Conservation (phyloP, 306 rosid species). For the Mimosa pudica region DNA sequence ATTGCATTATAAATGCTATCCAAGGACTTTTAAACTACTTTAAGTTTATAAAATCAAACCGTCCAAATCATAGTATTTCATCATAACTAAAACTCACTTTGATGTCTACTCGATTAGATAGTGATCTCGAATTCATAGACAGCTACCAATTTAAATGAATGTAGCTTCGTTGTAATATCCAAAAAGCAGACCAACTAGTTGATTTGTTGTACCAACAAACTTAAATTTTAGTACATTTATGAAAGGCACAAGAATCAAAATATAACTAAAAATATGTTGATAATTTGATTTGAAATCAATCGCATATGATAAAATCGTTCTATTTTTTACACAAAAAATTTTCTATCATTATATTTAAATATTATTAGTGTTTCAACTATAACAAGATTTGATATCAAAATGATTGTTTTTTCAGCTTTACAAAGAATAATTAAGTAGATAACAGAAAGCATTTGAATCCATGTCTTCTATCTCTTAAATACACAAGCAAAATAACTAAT, state of each 20-base stretch:
- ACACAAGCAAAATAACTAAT: too few species aligned
- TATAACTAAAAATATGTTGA: neutral
- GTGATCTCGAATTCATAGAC: neutral
- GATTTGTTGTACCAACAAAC: neutral
- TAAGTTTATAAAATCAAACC: constrained; percentile 7
- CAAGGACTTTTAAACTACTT: neutral
- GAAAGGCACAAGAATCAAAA: neutral
- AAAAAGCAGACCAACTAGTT: neutral
- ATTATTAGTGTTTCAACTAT: neutral
- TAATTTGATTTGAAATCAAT: neutral
- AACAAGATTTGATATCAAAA: neutral
- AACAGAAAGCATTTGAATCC: neutral
- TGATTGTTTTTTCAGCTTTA: neutral
- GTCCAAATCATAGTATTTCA: neutral
- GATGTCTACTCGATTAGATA: neutral
- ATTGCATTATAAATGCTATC: constrained; percentile 1
- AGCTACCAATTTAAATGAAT: neutral
- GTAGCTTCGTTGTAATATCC: neutral
- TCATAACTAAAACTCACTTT: neutral
- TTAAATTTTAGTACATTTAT: neutral
- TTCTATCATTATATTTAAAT: neutral
- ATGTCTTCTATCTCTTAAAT: neutral
- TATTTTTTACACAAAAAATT: neutral
- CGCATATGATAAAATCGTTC: neutral
- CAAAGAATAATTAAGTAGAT: too few species aligned